Percentiles rank a stretch among this genome's conserved stretches.
Conservation (phyloP, 78 protist species). For the Dictyostelium citrinum region DNA sequence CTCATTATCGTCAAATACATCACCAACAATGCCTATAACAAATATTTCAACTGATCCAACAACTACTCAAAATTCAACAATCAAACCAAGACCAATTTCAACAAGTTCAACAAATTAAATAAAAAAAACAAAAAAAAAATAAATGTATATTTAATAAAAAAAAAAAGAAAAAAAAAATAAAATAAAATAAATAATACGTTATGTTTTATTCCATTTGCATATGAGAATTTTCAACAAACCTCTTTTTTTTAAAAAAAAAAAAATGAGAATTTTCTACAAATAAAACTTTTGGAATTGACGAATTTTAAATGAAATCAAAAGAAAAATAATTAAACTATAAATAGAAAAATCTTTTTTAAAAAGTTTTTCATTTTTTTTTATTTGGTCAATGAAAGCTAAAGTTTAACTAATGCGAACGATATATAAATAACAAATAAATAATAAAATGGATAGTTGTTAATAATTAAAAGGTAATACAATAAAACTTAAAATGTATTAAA, state of each 20-base stretch:
- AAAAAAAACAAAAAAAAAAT: neutral
- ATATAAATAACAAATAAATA: neutral
- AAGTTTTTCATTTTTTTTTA: neutral
- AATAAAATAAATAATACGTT: too few species aligned
- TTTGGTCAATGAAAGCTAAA: neutral
- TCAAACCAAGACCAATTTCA: neutral
- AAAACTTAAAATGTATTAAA: neutral
- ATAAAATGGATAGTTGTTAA: neutral
- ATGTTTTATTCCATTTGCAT: too few species aligned
- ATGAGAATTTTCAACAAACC: too few species aligned
- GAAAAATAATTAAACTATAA: neutral
- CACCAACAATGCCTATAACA: neutral
- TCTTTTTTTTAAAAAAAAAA: too few species aligned
- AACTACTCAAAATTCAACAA: neutral
- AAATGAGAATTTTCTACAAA: too few species aligned
- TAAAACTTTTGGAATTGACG: too few species aligned
- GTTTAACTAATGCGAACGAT: neutral
- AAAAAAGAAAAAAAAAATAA: too few species aligned
- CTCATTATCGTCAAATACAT: neutral
- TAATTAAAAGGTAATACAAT: neutral
- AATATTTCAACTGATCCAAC: neutral
- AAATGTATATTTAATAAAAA: too few species aligned
- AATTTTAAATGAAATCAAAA: too few species aligned
- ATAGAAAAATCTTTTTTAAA: neutral
- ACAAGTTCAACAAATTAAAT: neutral